Base-by-base conservation (phyloP, 306 rosid genomes). In the Alnus rubra region DNA sequence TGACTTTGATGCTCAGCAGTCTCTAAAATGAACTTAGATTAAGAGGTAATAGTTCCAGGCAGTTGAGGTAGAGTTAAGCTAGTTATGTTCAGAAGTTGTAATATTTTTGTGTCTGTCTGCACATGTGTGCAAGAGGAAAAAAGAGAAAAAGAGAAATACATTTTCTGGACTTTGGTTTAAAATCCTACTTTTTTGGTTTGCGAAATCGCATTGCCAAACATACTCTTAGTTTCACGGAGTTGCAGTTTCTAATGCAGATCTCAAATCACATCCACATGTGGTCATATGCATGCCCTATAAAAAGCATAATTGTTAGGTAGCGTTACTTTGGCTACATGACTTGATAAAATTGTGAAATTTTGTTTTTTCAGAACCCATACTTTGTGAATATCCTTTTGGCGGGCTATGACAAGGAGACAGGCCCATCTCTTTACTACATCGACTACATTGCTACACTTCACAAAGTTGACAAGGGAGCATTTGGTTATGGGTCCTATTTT, bases 381-480 rank as follows among this genome's bases (percentile, higher is more conserved):
- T 79, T 53, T 10, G 98, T 95, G 85, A 95, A 95, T 87, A 88
- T 95, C 54, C 97, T 92, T 75, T 83, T 94, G 83, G 97, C 98
- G 81, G 98, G 98, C 51, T 94, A 86, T 64, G 97, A 94, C 86
- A 90, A 94, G 82, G 97, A 94, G 83, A 90, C 91, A 0, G 97
- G 97, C 1, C 93, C 97, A 42, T 84, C 92, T 60, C 91, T 94
- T n/a, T 94, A 83, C 89, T 92, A 92, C 60, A 86, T 94, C 12
- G 98, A 94, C 76, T 94, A 94, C 88, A 92, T 94, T 71, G 97
- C 98, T 55, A 86, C 98, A 8, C 94, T 95, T 48, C 99, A 95
- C 96, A 95, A 95, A 90, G 94, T 95, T 85, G 98, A 95, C 55
- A 95, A 90, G 88, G 99, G 96, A 60, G 98, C 99, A 69, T 95